Percentiles rank a stretch among this genome's conserved stretches.
These are phyloP conservation scores for Leishmania turanica DNA, from an alignment of 208 protist species.

Conservation along the genomic window DNA sequence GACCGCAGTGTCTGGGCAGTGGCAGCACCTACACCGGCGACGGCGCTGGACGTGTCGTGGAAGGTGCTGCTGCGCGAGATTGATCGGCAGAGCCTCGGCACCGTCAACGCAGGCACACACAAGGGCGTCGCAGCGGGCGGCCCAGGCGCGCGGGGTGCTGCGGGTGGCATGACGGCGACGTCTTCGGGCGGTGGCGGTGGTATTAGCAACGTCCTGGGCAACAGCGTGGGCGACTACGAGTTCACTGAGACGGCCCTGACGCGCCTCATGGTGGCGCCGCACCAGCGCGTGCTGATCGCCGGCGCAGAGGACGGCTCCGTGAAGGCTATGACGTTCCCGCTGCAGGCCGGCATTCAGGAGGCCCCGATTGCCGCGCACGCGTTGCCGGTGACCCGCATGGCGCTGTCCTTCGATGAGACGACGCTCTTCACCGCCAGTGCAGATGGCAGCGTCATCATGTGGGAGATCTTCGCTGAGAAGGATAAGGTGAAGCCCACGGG, in stretches of 20 bases:
- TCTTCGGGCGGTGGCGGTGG: not conserved
- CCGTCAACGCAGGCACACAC: slow-evolving; percentile 8
- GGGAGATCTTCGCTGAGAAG: slow-evolving; percentile 84
- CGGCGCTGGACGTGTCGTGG: slow-evolving; percentile 66
- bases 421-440: slow-evolving; percentile 89
- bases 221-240: slow-evolving; percentile 72
- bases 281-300: slow-evolving; percentile 91
- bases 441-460: slow-evolving; percentile 92
- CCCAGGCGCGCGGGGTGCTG: not conserved
- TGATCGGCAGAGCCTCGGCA: slow-evolving; percentile 60
- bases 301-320: slow-evolving; percentile 92
- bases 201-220: slow-evolving; percentile 14
- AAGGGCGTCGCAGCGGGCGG: not conserved
- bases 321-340: slow-evolving; percentile 91
- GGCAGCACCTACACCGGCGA: slow-evolving; percentile 74
- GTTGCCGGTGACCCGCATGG: slow-evolving; percentile 76
- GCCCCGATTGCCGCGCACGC: slow-evolving; percentile 71
- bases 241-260: slow-evolving; percentile 73
- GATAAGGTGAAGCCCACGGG: slow-evolving; percentile 37
- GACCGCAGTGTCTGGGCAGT: slow-evolving; percentile 90
- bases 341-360: slow-evolving; percentile 78
- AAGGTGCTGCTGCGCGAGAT: slow-evolving; percentile 93
- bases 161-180: not conserved
- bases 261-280: slow-evolving; percentile 75
- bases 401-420: slow-evolving; percentile 91